Evolutionary conservation across 2,329 filamentous ascomycete genomes (phyloP).

Genomic region (Penicillium sp.): DNA sequence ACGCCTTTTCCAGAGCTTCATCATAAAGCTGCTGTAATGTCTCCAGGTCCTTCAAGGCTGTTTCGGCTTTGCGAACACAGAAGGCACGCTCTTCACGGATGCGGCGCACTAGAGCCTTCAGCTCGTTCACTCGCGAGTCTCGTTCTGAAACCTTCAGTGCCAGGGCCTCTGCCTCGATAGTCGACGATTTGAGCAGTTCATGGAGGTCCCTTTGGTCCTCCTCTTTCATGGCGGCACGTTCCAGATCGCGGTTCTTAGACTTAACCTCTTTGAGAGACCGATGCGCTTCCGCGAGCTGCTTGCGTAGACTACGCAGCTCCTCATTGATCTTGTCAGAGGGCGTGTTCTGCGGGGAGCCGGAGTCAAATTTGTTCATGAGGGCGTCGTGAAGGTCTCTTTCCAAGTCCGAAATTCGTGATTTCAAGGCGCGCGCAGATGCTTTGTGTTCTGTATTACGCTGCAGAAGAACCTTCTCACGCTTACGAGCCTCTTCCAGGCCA

Average conservation of each 20-base stretch:
- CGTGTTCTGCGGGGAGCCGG: conserved; percentile 56
- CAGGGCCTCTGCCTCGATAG: conserved; percentile 61
- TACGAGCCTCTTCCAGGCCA: conserved; percentile 63
- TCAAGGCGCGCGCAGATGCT: conserved; percentile 62
- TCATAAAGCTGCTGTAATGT: conserved; percentile 62
- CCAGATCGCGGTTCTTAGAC: conserved; percentile 50
- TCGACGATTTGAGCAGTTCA: conserved; percentile 48
- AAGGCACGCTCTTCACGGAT: conserved; percentile 49
- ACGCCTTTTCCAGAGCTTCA: conserved; percentile 54
- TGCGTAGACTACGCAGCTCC: conserved; percentile 60
- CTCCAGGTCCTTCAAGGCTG: conserved; percentile 44
- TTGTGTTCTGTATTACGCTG: conserved; percentile 67
- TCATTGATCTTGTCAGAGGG: conserved; percentile 43
- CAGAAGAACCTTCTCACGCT: conserved; percentile 64
- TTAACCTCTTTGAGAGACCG: conserved; percentile 59
- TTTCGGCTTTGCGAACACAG: conserved; percentile 42
- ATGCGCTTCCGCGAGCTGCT: conserved; percentile 61
- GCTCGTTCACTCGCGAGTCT: conserved; percentile 61
- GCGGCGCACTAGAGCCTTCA: conserved; percentile 63
- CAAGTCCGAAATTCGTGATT: conserved; percentile 64
- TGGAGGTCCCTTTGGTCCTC: conserved; percentile 47
- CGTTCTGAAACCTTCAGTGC: conserved; percentile 70
- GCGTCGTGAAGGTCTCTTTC: conserved; percentile 67
- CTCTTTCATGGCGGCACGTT: conserved; percentile 50
- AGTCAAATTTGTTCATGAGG: conserved; percentile 51